These are phyloP conservation scores for Gamarada debralockiae DNA, from an alignment of 495 filamentous ascomycete genomes.

Conservation along the genomic window DNA sequence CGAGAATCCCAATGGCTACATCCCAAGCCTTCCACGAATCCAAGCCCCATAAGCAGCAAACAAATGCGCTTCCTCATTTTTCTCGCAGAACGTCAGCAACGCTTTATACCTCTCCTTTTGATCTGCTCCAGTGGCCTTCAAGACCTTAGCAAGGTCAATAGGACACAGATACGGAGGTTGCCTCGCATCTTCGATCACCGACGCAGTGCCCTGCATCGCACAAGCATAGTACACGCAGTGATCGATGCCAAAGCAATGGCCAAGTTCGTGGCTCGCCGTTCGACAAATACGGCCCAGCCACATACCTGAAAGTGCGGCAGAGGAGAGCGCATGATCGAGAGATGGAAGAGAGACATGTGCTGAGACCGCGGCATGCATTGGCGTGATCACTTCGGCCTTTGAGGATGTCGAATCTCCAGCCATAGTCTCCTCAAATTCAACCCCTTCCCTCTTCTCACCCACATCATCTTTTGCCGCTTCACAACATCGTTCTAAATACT, in stretches of 20 bases:
- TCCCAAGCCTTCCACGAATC: conserved; percentile 24
- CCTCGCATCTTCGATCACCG: conserved; percentile 56
- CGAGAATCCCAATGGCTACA: too few species aligned
- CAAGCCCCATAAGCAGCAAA: conserved; percentile 39
- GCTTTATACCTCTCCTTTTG: conserved; percentile 37
- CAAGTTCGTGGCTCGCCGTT: conserved; percentile 60
- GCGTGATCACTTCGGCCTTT: not conserved
- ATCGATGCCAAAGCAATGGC: conserved; percentile 61
- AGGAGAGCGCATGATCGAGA: conserved; percentile 5
- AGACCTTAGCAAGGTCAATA: conserved; percentile 55
- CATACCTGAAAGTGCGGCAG: conserved; percentile 26
- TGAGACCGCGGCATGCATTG: conserved; percentile 12
- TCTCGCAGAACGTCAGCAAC: conserved; percentile 41
- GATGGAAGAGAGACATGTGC: conserved; percentile 16
- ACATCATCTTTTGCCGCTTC: conserved; percentile 9
- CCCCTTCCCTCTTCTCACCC: not conserved
- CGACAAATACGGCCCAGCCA: conserved; percentile 56
- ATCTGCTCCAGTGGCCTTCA: conserved; percentile 34
- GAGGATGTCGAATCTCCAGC: not conserved
- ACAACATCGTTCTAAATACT: conserved; percentile 39
- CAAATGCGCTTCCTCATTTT: conserved; percentile 30
- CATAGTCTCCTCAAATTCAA: not conserved
- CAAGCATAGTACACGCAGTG: conserved; percentile 71
- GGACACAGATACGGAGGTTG: conserved; percentile 68
- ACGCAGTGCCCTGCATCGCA: conserved; percentile 60